Base-by-base conservation (phyloP, 2,329 filamentous ascomycete species). In the Colletotrichum paranaense region DNA sequence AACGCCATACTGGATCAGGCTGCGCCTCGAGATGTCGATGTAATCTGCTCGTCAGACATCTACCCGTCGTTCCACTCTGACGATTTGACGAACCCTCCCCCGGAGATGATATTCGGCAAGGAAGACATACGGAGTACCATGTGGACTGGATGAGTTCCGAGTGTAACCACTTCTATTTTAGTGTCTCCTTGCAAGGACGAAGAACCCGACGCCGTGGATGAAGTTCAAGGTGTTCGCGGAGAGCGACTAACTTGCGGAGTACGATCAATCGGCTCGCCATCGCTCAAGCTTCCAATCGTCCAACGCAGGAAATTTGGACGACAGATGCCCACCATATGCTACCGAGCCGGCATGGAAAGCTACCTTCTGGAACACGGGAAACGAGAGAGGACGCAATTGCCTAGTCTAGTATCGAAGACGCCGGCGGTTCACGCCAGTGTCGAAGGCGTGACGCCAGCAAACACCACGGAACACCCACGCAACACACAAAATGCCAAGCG, bases 111-210 rank as follows among this genome's bases (percentile, higher is more conserved):
- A n/a, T 60, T 64, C 53, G 14, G 30, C 68, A 70, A 52, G 46
- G 42, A 32, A 28, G 55, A 28, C 30, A 64, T 53, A 42, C 38
- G 38, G 38, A 42, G 38, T 14, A 62, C 57, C 58, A 38, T 53
- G 67, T 57, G 42, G 60, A 52, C 59, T 64, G 60, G 38, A 62
- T 55, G 28, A n/a, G 19, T 64, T 42, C 68, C 63, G 68, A 64
- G 59, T 38, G 62, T 32, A 64, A 67, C 58, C 56, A 67, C 67
- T 64, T 72, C 64, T 75, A 67, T 73, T 73, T 67, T 73, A 64
- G 71, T 69, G 49, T 9, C 52, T 69, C 42, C 52, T 55, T 28
- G 28, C 30, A 60, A 30, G 58, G 46, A 55, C 55, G 30, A 24
- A 32, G 42, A 38, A 12, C 42, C 46, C 42, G 19, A 22, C 35